Base-by-base conservation (phyloP, 768 basidiomycete species). In the Sutorius australiensis region DNA sequence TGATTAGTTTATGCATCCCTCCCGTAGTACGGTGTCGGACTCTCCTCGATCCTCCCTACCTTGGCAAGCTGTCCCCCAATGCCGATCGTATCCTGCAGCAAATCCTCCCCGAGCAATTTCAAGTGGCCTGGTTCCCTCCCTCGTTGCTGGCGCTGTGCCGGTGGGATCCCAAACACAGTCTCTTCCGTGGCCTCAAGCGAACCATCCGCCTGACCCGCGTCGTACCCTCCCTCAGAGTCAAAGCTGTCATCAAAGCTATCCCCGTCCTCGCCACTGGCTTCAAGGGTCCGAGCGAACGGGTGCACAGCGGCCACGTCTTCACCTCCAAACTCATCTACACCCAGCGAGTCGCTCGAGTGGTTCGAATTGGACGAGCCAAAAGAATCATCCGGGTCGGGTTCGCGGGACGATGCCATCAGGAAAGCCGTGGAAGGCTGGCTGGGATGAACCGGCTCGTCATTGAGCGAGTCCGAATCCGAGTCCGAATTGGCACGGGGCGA, bases 351-450 rank as follows among this genome's bases (percentile, higher is more conserved):
- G 32, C 69, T 74, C 6, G 81, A 83, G 47, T 78, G 78, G 55
- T 82, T 82, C 37, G 82, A 83, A 57, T 81, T 81, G 21, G 81
- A 83, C 42, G 69, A 72, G 48, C 61, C 68, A 46, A 70, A 70
- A 3, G 72, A 72, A 44, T 73, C 71, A 32, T 74, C 72, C 14
- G 61, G 62, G 3, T 44, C 64, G 19, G 58, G 33, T 36, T 67
- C 54, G n/a, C 66, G 62, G 46, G 72, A 71, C 0, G 77, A 72
- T 3, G 81, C 84, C 74, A 87, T 79, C 3, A 90, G 71, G 68
- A 90, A 89, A 2, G 85, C 86, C 1, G 81, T 82, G 9, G 85
- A 86, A 1, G 87, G 86, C 57, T 84, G 81, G 5, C 76, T 79
- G 3, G 82, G 77, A 62, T 79, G 77, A 46, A 80, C 70, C 38